Evolutionary conservation across 164 flowering plant species (phyloP).

Genomic region (Dillenia turbinata): DNA sequence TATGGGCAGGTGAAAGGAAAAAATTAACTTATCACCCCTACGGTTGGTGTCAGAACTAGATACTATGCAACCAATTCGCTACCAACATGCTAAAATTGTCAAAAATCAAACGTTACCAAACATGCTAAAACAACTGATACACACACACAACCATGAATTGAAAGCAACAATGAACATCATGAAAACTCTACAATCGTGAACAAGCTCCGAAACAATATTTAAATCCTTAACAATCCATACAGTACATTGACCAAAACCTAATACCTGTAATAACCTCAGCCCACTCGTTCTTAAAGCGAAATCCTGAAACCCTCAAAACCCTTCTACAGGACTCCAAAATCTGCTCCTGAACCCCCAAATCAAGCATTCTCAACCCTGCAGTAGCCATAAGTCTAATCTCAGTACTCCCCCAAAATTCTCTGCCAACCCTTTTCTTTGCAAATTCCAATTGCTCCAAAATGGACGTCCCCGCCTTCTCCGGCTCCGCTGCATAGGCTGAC

Average conservation of each 20-base stretch:
- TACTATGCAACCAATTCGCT: too few species aligned
- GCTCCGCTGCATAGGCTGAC: slow-evolving; percentile 57
- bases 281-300: slow-evolving; percentile 76
- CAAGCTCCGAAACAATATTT: too few species aligned
- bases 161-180: too few species aligned
- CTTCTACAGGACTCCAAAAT: slow-evolving; percentile 65
- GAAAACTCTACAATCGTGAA: too few species aligned
- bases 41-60: too few species aligned
- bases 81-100: too few species aligned
- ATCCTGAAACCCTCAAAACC: slow-evolving; percentile 60
- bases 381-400: slow-evolving; percentile 92
- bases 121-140: too few species aligned
- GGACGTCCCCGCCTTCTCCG: slow-evolving; percentile 55
- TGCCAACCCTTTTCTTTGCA: slow-evolving; percentile 56
- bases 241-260: not conserved
- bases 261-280: slow-evolving; percentile 84
- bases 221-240: not conserved
- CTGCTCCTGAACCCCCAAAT: slow-evolving; percentile 40
- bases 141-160: too few species aligned
- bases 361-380: slow-evolving; percentile 79
- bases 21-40: too few species aligned
- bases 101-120: too few species aligned
- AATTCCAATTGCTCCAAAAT: slow-evolving; percentile 62
- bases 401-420: slow-evolving; percentile 54
- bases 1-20: too few species aligned